Conservation (phyloP, 2,329 filamentous ascomycete genomes). For the Tolypocladium tundrense region DNA sequence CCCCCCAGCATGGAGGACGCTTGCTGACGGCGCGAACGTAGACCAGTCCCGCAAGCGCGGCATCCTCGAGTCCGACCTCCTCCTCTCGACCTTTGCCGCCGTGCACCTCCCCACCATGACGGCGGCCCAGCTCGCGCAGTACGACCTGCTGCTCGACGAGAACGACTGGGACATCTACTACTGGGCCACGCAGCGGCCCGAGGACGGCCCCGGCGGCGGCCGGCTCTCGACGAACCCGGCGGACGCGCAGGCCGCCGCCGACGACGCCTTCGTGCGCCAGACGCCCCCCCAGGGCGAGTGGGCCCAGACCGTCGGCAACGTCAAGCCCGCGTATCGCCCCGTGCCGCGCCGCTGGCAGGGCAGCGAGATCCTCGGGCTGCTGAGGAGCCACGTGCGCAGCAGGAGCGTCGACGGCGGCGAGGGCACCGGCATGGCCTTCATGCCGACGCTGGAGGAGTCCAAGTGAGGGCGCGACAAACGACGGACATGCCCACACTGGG, state of each 20-base stretch:
- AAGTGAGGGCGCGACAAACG: background rate
- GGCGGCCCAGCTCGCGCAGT: slow-evolving; percentile 63
- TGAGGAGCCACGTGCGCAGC: slow-evolving; percentile 71
- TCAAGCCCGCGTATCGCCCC: slow-evolving; percentile 85
- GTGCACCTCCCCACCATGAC: slow-evolving; percentile 67
- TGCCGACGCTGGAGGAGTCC: slow-evolving; percentile 34
- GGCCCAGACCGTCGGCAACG: slow-evolving; percentile 92
- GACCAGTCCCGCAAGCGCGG: slow-evolving; percentile 96
- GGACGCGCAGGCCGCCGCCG: slow-evolving; percentile 10
- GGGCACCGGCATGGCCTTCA: slow-evolving; percentile 44
- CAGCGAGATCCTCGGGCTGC: slow-evolving; percentile 65
- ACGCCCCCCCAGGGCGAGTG: slow-evolving; percentile 60
- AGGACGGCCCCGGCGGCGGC: slow-evolving; percentile 22
- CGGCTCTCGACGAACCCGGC: slow-evolving; percentile 31
- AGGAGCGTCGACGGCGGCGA: slow-evolving; percentile 33
- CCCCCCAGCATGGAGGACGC: background rate
- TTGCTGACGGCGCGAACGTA: slow-evolving; percentile 21
- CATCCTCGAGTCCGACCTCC: slow-evolving; percentile 88
- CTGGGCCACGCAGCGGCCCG: slow-evolving; percentile 82
- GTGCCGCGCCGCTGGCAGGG: slow-evolving; percentile 79
- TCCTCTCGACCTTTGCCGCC: slow-evolving; percentile 91
- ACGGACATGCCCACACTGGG: background rate
- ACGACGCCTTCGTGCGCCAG: slow-evolving; percentile 20
- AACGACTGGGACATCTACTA: slow-evolving; percentile 99
- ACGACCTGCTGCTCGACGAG: slow-evolving; percentile 90